Percentiles rank a stretch among this genome's conserved stretches.
phyloP scores from a whole-genome alignment of 352 stramenopile species.

The Phytophthora pisi region DNA sequence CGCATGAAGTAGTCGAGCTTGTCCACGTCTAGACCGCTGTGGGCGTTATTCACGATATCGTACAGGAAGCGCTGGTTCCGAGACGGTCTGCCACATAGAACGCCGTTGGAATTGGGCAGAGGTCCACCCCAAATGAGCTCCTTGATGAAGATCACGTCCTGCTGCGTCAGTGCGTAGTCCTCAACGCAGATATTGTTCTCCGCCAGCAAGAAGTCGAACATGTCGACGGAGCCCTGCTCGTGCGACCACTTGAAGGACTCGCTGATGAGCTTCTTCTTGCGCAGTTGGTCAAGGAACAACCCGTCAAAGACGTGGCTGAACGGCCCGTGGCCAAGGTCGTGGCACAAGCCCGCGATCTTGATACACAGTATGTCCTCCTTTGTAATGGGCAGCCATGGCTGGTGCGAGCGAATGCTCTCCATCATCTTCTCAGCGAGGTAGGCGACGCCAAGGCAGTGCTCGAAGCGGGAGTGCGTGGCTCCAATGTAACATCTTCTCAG shows the following conservation, averaged over 20 bases:
- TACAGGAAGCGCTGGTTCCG: constrained; percentile 78
- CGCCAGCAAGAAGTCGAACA: constrained; percentile 69
- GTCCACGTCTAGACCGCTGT: constrained; percentile 88
- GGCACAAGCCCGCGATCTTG: constrained; percentile 83
- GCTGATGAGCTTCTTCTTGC: constrained; percentile 37
- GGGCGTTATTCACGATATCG: constrained; percentile 90
- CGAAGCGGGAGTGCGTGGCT: constrained; percentile 79
- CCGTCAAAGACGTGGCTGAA: constrained; percentile 87
- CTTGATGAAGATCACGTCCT: constrained; percentile 79
- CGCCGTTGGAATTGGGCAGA: constrained; percentile 38
- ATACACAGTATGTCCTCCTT: constrained; percentile 68
- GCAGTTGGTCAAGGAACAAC: constrained; percentile 69
- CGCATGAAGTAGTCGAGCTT: constrained; percentile 93
- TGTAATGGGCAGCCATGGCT: constrained; percentile 91
- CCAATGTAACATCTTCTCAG: constrained; percentile 72
- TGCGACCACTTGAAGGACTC: constrained; percentile 66
- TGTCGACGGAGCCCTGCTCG: constrained; percentile 77
- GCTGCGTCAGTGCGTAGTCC: constrained; percentile 51
- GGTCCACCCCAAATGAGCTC: constrained; percentile 78
- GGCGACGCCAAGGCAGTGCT: constrained; percentile 94
- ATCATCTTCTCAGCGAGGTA: constrained; percentile 92
- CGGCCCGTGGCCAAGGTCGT: constrained; percentile 78
- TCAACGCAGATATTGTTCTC: constrained; percentile 62
- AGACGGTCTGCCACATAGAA: constrained; percentile 47
- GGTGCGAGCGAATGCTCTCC: constrained; percentile 69